Percentiles rank a stretch among this genome's conserved stretches.
These are phyloP conservation scores for Dryas integrifolia DNA, from an alignment of 331 rosid species.

Conservation along the genomic window DNA sequence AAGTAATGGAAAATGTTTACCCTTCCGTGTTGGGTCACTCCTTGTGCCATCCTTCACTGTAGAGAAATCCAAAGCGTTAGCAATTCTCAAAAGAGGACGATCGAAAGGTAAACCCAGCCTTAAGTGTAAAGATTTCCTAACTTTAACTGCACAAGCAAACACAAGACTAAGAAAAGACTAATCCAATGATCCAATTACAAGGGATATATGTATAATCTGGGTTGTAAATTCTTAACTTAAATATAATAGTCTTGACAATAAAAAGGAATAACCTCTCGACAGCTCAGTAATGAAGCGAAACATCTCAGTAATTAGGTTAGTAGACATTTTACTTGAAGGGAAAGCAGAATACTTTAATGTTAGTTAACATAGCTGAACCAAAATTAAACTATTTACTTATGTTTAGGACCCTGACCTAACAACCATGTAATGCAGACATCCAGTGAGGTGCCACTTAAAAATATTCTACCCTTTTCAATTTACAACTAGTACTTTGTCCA, in stretches of 20 bases:
- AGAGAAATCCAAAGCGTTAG: slow-evolving; percentile 70
- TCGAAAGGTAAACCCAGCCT: slow-evolving; percentile 83
- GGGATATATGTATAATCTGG: slow-evolving; percentile 5
- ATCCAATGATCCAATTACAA: background rate
- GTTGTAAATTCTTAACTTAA: too few species aligned
- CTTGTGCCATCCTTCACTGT: slow-evolving; percentile 33
- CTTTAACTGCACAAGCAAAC: slow-evolving; percentile 64
- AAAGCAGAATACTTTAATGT: background rate
- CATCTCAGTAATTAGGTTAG: background rate
- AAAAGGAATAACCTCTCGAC: background rate
- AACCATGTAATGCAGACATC: too few species aligned
- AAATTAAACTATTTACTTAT: background rate
- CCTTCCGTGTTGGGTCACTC: slow-evolving; percentile 47
- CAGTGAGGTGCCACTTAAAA: background rate
- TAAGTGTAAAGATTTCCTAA: slow-evolving; percentile 74
- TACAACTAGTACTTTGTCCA: background rate
- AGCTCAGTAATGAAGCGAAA: background rate
- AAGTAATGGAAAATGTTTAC: slow-evolving; percentile 38
- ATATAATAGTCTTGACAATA: too few species aligned
- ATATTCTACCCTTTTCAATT: background rate
- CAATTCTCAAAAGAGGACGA: slow-evolving; percentile 87
- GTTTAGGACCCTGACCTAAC: too few species aligned
- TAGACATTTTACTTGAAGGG: background rate
- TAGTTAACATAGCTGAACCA: background rate
- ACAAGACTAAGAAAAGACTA: background rate